Percentiles rank a stretch among this genome's conserved stretches.
phyloP scores from a whole-genome alignment of 2,329 filamentous ascomycete species.

The Myriosclerotinia duriaeana region DNA sequence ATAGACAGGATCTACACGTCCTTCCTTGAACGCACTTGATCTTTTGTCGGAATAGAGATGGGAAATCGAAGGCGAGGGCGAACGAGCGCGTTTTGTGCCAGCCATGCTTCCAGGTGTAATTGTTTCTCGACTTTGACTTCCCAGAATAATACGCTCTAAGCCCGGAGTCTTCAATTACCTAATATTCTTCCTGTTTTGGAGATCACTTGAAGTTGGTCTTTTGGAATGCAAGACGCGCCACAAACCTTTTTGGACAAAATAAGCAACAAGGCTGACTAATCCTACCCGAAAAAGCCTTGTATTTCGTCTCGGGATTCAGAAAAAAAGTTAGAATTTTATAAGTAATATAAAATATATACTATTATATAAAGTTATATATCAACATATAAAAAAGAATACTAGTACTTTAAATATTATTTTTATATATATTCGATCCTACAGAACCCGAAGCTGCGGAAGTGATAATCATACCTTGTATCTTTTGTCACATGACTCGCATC shows the following conservation, averaged over 20 bases:
- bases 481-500: too few relatives aligned
- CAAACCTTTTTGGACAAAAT: background rate
- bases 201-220: background rate
- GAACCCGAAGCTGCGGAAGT: too few relatives aligned
- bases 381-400: too few relatives aligned
- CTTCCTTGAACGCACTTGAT: slow-evolving; percentile 33
- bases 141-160: background rate
- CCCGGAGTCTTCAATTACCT: background rate
- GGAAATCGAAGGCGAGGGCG: slow-evolving; percentile 17
- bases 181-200: background rate
- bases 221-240: background rate
- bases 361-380: too few relatives aligned
- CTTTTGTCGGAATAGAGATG: slow-evolving; percentile 19
- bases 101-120: background rate
- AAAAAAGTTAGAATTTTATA: too few relatives aligned
- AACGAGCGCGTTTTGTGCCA: slow-evolving; percentile 19
- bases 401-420: too few relatives aligned
- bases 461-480: too few relatives aligned
- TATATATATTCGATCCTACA: too few relatives aligned
- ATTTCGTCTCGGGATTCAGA: too few relatives aligned
- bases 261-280: slow-evolving; percentile 17
- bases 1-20: slow-evolving; percentile 59
- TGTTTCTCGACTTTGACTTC: background rate
- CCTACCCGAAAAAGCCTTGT: too few relatives aligned
- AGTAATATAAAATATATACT: background rate